Evolutionary conservation across 495 filamentous ascomycete genomes (phyloP), one percentile per base, ranked within the genome.

Genomic region (Hypoxylon intermedium): DNA sequence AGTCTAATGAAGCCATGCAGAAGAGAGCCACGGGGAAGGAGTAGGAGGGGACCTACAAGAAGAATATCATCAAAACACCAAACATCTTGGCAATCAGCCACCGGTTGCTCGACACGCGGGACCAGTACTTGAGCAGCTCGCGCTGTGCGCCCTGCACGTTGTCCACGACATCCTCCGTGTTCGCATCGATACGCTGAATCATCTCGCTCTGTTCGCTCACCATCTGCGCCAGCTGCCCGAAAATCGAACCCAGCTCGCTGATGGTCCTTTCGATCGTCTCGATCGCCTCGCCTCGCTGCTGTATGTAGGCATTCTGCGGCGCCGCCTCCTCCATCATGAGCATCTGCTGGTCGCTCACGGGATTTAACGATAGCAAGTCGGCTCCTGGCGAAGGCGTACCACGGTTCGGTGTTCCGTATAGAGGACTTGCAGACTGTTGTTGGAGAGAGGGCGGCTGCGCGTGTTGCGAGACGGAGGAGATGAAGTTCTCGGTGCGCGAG

Each of bases 31-130:
- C 21, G 2, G 57, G 60, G 40, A 50, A 30, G 21, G 21, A 16
- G 0, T 34, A 34, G 2, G 6, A 9, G n/a, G 13, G 45, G 34
- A 67, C 76, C 70, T 59, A 83, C 67, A 80, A 72, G 57, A 79
- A 77, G 67, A 79, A 79, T 71, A 85, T 78, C 79, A 87, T 85
- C 33, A 87, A 72, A 16, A 87, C 89, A 51, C 94, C 94, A 83
- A 98, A 97, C 95, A 98, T 98, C 83, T 98, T 97, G 12, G 93
- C 95, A 48, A 98, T 85, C 42, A 98, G 77, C 94, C 95, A 98
- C 67, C 94, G 83, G 79, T 98, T 98, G 20, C 92, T 89, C 16
- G 89, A 91, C 9, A 98, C 93, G 19, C 92, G 82, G 9, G 84
- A 87, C 94, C 95, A 98, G 77, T 98, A 98, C 69, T 97, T 97